Evolutionary conservation across 2,329 filamentous ascomycete species (phyloP), one percentile per base, ranked within the genome.

Genomic region (Lasiodiplodia gonubiensis): DNA sequence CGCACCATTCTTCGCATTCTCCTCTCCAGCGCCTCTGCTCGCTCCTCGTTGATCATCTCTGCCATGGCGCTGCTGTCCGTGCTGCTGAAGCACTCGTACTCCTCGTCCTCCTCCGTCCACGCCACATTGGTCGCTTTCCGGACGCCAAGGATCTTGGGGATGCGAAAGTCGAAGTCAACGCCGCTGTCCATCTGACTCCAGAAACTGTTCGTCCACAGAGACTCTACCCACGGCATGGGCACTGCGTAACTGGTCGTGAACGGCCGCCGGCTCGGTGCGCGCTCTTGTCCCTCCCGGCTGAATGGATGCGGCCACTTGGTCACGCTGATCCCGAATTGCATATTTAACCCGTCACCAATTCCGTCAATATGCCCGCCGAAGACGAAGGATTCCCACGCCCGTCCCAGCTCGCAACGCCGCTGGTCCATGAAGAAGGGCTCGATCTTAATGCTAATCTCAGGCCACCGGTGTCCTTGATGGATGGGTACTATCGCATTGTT

Each of bases 381-480:
- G 46, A 65, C 63, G 4, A 52, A 60, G 18, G 46, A 60, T 23
- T 68, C 67, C 67, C 67, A 68, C 21, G 67, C 67, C 16, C 52
- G 61, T 4, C 67, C 61, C 42, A 66, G 23, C 30, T 68, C 67
- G 37, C 60, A 60, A 7, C 61, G 60, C 18, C 33, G 21, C 27
- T 68, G 67, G 8, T 68, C 60, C 61, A 67, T 60, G 54, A 68
- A 68, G 46, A 68, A 68, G 12, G 67, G 67, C n/a, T 68, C 67
- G 23, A 68, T 39, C 53, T 64, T 61, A 53, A 60, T 53, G 8
- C 51, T 27, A 16, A 65, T 12, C 35, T 60, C 52, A 5, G 63
- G 16, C 11, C 7, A 5, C 35, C 8, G 42, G 21, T 33, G n/a
- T n/a, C 5, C 14, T 18, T 23, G 25, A 23, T 35, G 16, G 57